A percentile compares a stretch with the other conserved stretches of the same genome.
These are phyloP conservation scores for Lichtheimia ramosa DNA, from an alignment of 371 early-diverging fungal species.

Conservation along the genomic window DNA sequence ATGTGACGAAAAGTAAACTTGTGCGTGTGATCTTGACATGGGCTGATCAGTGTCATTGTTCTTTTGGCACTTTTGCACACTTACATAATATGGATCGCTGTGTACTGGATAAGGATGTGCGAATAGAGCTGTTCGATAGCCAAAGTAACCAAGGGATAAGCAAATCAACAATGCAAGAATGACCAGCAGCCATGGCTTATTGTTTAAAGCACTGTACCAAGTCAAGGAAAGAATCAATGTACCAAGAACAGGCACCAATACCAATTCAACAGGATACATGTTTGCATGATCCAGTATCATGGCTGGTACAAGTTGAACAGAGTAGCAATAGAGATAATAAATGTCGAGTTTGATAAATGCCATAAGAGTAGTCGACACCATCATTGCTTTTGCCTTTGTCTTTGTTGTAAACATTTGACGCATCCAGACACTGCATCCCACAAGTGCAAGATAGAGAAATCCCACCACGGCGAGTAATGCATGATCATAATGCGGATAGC, in stretches of 20 bases:
- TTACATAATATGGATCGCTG: slow-evolving; percentile 26
- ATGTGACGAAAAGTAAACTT: background rate
- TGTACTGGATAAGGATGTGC: slow-evolving; percentile 5
- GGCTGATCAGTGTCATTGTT: no score
- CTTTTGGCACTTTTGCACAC: background rate
- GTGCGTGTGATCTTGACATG: background rate
- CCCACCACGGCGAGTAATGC: slow-evolving; percentile 2
- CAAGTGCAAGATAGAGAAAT: background rate
- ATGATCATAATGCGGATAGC: slow-evolving; percentile 1
- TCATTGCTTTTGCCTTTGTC: background rate
- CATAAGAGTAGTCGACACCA: slow-evolving; percentile 14
- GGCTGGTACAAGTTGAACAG: slow-evolving; percentile 19
- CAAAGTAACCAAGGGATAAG: slow-evolving; percentile 21
- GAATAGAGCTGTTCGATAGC: slow-evolving; percentile 21
- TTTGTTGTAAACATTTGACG: background rate
- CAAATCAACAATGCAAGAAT: background rate
- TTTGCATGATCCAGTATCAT: slow-evolving; percentile 7
- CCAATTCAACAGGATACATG: slow-evolving; percentile 13
- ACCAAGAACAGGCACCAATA: slow-evolving; percentile 7
- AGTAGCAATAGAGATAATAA: slow-evolving; percentile 21
- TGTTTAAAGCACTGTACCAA: slow-evolving; percentile 7
- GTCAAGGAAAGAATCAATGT: slow-evolving; percentile 12
- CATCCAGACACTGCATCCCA: slow-evolving; percentile 1
- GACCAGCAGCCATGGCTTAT: background rate
- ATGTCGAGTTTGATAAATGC: slow-evolving; percentile 21